Base-by-base conservation (phyloP, 306 rosid genomes). In the Elaeagnus macrophylla region DNA sequence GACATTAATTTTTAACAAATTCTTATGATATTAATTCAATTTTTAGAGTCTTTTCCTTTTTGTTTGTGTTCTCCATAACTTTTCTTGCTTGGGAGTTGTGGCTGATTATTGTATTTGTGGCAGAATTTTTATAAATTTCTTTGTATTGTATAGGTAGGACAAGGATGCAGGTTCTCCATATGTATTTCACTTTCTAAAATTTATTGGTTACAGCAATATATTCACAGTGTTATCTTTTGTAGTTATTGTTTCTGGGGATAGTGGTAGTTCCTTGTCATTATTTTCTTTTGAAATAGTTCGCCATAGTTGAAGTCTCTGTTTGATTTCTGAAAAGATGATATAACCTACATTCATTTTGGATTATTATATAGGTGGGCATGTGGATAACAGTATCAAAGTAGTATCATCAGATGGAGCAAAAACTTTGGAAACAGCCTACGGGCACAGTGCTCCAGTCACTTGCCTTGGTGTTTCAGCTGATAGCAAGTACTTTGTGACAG, bases 381-480 rank as follows among this genome's bases (percentile, higher is more conserved):
- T 75, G 12, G 99, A 91, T 70, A 87, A 82, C 71, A 82, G 96
- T 76, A 70, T 91, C 67, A 82, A 79, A 78, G 60, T 91, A 59
- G 59, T 91, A 72, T 91, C 96, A 57, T 77, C 87, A 6, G 96
- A 84, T 66, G 95, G 96, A 64, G 96, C 96, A 66, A 84, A 75
- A 82, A 80, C 99, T 66, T 56, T 91, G 63, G 99, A 91, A 74
- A 84, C 87, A 47, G 99, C 96, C 40, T 71, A 67, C 71, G 99
- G 78, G 6, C 99, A 91, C 68, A 75, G 95, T 75, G 95, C 95
- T 60, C 95, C 99, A 11, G 96, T 87, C 47, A 91, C 99, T 35
- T 84, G 95, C 68, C 75, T 91, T 50, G 78, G 85, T 50, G 87
- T 91, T 66, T 91, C 99, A 61, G 72, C 80, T 10, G 86, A 91